Base-by-base conservation (phyloP, 2,329 filamentous ascomycete species). In the Xylogone sp. region DNA sequence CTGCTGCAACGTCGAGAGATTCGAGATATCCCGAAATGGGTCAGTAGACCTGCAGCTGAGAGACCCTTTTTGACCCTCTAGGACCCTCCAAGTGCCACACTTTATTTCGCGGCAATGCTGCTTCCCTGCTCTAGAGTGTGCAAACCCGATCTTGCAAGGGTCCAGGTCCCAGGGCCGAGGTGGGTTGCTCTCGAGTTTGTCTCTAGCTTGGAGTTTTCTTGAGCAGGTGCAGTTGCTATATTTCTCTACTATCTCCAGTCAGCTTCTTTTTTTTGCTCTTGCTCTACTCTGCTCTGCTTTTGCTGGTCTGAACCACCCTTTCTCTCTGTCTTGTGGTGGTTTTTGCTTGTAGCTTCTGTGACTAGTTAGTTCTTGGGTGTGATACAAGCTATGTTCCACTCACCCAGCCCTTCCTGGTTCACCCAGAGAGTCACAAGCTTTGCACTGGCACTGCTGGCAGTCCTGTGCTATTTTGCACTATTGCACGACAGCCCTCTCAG, bases 341-440 rank as follows among this genome's bases (percentile, higher is more conserved):
- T 39, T 16, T 39, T 31, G 27, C 27, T 31, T 31, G 8, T 31
- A 7, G 7, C 27, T 31, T n/a, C n/a, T n/a, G n/a, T n/a, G n/a
- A n/a, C n/a, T n/a, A n/a, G n/a, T n/a, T n/a, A n/a, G n/a, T n/a
- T n/a, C n/a, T n/a, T n/a, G n/a, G n/a, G n/a, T n/a, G n/a, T n/a
- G n/a, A n/a, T n/a, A n/a, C n/a, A n/a, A 27, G 24, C 5, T n/a
- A 45, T 44, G 43, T 22, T 50, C 10, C 10, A 39, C 22, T 50
- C 48, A 18, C 49, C 27, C 24, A 43, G 53, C 8, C 45, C 22
- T 4, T 43, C 53, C 44, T 57, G 53, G 55, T 55, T 51, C 42
- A 27, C 46, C 24, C 53, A 55, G 29, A 48, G 55, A 51, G 45
- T 54, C 13, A 49, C 55, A 5, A 57, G 52, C 29, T 50, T 57